These are phyloP conservation scores for Stramenopiles sp. DNA, from an alignment of 352 stramenopile genomes.

Conservation along the genomic window DNA sequence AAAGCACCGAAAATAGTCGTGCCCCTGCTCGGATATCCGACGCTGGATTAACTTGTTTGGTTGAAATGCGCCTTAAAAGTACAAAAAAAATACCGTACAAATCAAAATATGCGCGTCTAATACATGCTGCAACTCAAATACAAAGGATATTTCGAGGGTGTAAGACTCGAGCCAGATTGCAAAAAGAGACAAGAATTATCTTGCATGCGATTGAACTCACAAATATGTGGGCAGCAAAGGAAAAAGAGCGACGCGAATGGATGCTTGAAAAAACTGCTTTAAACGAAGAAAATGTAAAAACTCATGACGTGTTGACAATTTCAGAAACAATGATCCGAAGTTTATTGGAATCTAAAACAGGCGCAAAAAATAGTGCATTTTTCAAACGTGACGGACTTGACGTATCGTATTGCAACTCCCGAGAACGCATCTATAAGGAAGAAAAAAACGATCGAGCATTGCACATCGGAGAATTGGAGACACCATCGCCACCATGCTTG, in stretches of 20 bases:
- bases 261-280: not conserved
- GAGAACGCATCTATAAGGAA: no score
- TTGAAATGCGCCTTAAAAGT: not conserved
- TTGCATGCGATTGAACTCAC: not conserved
- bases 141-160: not conserved
- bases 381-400: no score
- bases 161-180: not conserved
- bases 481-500: no score
- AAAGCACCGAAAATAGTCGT: not conserved
- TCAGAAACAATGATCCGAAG: not conserved
- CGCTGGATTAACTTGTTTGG: not conserved
- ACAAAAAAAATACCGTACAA: not conserved
- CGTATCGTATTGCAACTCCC: no score
- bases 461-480: no score
- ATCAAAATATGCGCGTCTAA: not conserved
- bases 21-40: not conserved
- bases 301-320: not conserved
- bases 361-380: no score
- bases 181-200: not conserved
- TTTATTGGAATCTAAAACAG: not conserved
- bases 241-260: not conserved
- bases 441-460: no score
- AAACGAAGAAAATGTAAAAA: not conserved
- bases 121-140: not conserved
- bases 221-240: not conserved